These are phyloP conservation scores for Pinguiococcus pyrenoidosus DNA, from an alignment of 108 stramenopile genomes.

Conservation along the genomic window DNA sequence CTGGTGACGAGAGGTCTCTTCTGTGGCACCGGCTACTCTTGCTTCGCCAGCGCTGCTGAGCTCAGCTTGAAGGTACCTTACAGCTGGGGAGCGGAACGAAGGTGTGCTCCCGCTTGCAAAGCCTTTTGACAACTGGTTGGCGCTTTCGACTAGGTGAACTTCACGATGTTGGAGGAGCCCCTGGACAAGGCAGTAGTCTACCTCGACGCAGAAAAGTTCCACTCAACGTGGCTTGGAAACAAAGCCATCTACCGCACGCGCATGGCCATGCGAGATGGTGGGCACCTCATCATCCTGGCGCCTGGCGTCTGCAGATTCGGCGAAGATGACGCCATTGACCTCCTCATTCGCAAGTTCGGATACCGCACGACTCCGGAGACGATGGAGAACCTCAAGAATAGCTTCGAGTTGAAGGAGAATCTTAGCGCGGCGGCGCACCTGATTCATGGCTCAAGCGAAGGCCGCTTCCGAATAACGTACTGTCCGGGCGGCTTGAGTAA, in stretches of 20 bases:
- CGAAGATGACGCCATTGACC: slow-evolving; percentile 67
- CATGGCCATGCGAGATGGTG: slow-evolving; percentile 84
- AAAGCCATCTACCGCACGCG: slow-evolving; percentile 84
- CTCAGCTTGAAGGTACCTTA: slow-evolving; percentile 62
- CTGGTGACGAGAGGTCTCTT: slow-evolving; percentile 65
- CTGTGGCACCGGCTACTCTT: slow-evolving; percentile 73
- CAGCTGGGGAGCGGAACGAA: too few relatives aligned
- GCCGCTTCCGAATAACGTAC: slow-evolving; percentile 72
- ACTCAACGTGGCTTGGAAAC: slow-evolving; percentile 89
- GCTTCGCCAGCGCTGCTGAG: slow-evolving; percentile 68
- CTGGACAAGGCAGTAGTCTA: slow-evolving; percentile 63
- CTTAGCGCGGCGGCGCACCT: slow-evolving; percentile 82
- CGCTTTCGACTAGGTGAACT: too few relatives aligned
- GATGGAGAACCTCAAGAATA: slow-evolving; percentile 57
- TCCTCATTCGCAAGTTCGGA: slow-evolving; percentile 65
- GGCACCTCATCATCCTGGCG: slow-evolving; percentile 73
- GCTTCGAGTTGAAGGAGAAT: slow-evolving; percentile 61
- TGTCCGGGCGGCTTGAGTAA: slow-evolving; percentile 67
- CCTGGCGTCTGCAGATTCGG: slow-evolving; percentile 76
- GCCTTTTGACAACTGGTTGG: too few relatives aligned
- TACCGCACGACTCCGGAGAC: slow-evolving; percentile 69
- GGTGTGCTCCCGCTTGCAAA: too few relatives aligned
- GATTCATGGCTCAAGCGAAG: slow-evolving; percentile 84
- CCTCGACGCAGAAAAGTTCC: slow-evolving; percentile 74
- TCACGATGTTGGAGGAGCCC: slow-evolving; percentile 59